Conservation (phyloP, 2,329 filamentous ascomycete species). For the Aspergillus pseudoglaucus region DNA sequence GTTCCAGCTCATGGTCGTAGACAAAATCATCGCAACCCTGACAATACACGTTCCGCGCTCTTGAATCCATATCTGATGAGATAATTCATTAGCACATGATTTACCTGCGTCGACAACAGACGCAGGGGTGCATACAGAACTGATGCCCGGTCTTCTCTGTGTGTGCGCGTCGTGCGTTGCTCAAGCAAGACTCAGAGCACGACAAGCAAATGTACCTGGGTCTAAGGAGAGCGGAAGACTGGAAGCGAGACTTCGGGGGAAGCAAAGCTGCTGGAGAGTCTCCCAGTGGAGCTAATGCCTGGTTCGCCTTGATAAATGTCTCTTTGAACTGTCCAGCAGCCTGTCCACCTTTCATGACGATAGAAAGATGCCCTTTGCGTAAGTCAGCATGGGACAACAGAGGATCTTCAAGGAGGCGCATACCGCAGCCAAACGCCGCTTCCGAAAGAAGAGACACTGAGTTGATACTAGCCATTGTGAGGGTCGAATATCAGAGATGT, state of each 20-base stretch:
- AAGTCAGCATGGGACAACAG: conserved; percentile 11
- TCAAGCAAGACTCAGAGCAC: conserved; percentile 28
- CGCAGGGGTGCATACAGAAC: conserved; percentile 29
- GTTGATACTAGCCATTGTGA: conserved; percentile 29
- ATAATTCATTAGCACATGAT: background rate
- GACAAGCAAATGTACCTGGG: conserved; percentile 35
- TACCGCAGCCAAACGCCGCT: conserved; percentile 38
- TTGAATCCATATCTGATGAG: conserved; percentile 34
- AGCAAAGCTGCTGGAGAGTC: conserved; percentile 14
- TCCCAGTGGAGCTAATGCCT: conserved; percentile 22
- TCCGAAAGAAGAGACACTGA: conserved; percentile 29
- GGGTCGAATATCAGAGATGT: background rate
- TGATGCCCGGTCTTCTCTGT: conserved; percentile 33
- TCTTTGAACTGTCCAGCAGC: conserved; percentile 31
- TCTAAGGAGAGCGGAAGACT: conserved; percentile 24
- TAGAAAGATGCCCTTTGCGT: conserved; percentile 33
- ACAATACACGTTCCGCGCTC: conserved; percentile 34
- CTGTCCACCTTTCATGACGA: conserved; percentile 25
- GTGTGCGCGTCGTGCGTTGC: conserved; percentile 28
- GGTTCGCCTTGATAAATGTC: conserved; percentile 27
- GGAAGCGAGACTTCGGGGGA: conserved; percentile 15
- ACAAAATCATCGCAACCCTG: conserved; percentile 36
- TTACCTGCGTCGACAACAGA: background rate
- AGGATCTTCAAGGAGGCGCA: conserved; percentile 7
- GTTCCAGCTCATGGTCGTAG: conserved; percentile 36